Evolutionary conservation across 371 early-diverging fungal species (phyloP).

Genomic region (Dinochytrium kinnereticum): DNA sequence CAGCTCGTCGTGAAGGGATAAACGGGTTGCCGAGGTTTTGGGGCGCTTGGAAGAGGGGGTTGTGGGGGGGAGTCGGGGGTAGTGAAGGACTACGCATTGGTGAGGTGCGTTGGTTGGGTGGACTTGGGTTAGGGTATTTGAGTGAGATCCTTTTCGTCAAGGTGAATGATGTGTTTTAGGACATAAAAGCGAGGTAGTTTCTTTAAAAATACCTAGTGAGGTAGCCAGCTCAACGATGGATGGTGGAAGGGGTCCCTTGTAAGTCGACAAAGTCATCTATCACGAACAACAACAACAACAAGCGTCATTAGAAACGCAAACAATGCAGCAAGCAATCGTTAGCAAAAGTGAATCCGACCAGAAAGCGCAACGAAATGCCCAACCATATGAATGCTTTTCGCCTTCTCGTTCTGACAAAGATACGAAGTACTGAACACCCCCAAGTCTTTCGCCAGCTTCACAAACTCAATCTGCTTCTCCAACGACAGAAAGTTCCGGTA

Average conservation of each 20-base stretch:
- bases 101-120: neutral
- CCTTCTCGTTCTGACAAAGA: conserved; percentile 14
- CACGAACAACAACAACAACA: neutral
- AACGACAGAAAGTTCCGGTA: neutral
- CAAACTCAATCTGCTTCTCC: neutral
- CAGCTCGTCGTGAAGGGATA: conserved; percentile 2
- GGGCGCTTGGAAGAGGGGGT: no score
- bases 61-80: neutral
- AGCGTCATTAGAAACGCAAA: neutral
- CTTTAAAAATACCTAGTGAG: neutral
- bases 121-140: neutral
- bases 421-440: neutral
- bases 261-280: conserved; percentile 1
- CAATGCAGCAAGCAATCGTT: neutral
- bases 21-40: neutral
- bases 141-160: no score
- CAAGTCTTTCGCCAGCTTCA: neutral
- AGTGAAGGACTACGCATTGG: conserved; percentile 7
- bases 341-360: neutral
- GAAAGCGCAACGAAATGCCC: neutral
- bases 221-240: neutral
- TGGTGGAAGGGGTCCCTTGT: neutral
- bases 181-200: no score
- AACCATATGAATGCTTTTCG: conserved; percentile 4
- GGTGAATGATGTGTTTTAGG: no score